Evolutionary conservation across 192 early-diverging fungal species (phyloP).

Genomic region (Rhizophagus prolifer): DNA sequence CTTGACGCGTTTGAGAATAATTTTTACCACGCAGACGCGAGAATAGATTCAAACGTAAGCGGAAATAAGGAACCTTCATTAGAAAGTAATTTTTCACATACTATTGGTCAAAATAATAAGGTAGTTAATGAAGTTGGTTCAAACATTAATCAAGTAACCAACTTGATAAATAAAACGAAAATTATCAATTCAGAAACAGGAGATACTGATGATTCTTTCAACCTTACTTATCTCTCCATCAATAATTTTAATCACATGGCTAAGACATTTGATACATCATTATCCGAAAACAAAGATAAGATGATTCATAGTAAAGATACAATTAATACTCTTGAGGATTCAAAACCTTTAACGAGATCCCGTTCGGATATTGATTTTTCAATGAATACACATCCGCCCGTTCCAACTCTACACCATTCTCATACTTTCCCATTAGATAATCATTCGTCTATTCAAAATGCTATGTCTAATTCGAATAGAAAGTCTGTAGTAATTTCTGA

Average conservation of each 20-base stretch:
- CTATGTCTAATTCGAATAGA: not conserved
- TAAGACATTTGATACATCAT: not conserved
- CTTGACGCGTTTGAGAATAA: not conserved
- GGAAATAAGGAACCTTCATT: not conserved
- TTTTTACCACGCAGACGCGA: not conserved
- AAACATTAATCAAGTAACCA: not conserved
- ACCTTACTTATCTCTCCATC: no score
- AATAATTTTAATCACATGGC: not conserved
- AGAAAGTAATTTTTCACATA: not conserved
- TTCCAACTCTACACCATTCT: not conserved
- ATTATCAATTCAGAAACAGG: not conserved
- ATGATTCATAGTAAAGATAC: not conserved
- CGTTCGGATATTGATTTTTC: not conserved
- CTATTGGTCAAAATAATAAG: not conserved
- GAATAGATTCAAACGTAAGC: not conserved
- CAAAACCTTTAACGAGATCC: constrained; percentile 12
- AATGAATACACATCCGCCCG: not conserved
- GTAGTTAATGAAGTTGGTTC: not conserved
- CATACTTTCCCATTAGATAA: not conserved
- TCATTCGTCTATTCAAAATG: not conserved
- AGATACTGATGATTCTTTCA: not conserved
- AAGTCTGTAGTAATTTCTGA: not conserved
- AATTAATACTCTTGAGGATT: not conserved
- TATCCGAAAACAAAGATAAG: not conserved
- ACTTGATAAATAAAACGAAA: not conserved